phyloP scores from a whole-genome alignment of 352 stramenopile genomes.

The Phytopythium boreale region DNA sequence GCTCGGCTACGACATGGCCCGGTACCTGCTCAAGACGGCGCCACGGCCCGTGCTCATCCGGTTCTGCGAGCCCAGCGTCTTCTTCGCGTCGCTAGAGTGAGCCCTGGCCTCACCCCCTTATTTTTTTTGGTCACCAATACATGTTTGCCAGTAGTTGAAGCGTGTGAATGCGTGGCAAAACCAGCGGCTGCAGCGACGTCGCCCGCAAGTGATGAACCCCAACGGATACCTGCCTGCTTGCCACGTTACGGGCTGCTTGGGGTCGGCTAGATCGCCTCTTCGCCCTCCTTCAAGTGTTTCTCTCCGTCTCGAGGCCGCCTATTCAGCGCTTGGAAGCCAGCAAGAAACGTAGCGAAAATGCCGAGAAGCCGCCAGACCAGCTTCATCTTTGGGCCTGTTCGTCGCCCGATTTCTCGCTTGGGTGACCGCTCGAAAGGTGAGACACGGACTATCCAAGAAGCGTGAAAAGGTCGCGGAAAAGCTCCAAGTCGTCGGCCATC shows the following conservation, averaged over 20 bases:
- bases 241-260: not conserved
- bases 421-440: not conserved
- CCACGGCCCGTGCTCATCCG: constrained; percentile 58
- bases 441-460: not conserved
- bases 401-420: too few relatives aligned
- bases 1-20: constrained; percentile 60
- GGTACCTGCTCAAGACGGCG: constrained; percentile 71
- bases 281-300: not conserved
- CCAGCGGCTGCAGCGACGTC: too few relatives aligned
- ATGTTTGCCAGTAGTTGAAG: not conserved
- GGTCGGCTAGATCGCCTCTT: not conserved
- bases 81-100: constrained; percentile 58
- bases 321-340: not conserved
- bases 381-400: not conserved
- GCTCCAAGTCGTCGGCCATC: not conserved
- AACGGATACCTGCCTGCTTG: not conserved
- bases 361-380: not conserved
- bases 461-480: not conserved
- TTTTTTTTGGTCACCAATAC: not conserved
- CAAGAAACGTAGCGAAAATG: not conserved
- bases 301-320: not conserved
- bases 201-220: too few relatives aligned
- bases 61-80: constrained; percentile 76
- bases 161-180: not conserved
- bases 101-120: not conserved